Percentiles rank a stretch among this genome's conserved stretches.
Evolutionary conservation across 1,139 yeast genomes (phyloP).

Genomic region (Pneumocystis oryctolagi): DNA sequence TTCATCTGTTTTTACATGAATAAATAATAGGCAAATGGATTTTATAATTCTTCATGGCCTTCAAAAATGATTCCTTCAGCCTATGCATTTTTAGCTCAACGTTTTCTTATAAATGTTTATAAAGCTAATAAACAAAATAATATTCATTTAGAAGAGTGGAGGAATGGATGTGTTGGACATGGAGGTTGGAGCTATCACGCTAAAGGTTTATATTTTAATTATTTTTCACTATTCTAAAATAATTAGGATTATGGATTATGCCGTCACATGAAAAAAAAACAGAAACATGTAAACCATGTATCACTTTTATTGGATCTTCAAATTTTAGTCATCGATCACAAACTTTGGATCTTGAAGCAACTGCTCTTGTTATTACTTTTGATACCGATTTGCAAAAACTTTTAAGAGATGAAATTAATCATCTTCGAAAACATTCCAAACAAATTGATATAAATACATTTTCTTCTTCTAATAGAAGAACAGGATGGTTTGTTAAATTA

Average conservation of each 20-base stretch:
- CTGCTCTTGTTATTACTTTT: constrained; percentile 61
- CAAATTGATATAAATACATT: constrained; percentile 10
- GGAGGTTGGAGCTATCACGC: constrained; percentile 96
- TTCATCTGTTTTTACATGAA: constrained; percentile 4
- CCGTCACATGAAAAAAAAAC: constrained; percentile 30
- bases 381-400: constrained; percentile 42
- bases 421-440: constrained; percentile 32
- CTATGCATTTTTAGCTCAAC: constrained; percentile 59
- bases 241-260: constrained; percentile 42
- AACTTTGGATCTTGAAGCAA: constrained; percentile 72
- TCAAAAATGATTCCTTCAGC: constrained; percentile 79
- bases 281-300: constrained; percentile 35
- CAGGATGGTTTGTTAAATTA: not conserved
- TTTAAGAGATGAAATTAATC: constrained; percentile 50
- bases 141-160: constrained; percentile 68
- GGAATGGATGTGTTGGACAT: constrained; percentile 65
- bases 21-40: constrained; percentile 60
- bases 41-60: constrained; percentile 69
- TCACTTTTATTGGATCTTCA: constrained; percentile 80
- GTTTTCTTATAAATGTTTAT: constrained; percentile 45
- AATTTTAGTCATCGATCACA: constrained; percentile 88
- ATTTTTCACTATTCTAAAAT: not conserved
- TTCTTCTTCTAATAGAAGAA: not conserved
- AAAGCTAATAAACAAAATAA: constrained; percentile 32
- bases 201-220: constrained; percentile 46